Evolutionary conservation across 176 grass and related monocot genomes (phyloP).

Genomic region (Cenchrus americanus): DNA sequence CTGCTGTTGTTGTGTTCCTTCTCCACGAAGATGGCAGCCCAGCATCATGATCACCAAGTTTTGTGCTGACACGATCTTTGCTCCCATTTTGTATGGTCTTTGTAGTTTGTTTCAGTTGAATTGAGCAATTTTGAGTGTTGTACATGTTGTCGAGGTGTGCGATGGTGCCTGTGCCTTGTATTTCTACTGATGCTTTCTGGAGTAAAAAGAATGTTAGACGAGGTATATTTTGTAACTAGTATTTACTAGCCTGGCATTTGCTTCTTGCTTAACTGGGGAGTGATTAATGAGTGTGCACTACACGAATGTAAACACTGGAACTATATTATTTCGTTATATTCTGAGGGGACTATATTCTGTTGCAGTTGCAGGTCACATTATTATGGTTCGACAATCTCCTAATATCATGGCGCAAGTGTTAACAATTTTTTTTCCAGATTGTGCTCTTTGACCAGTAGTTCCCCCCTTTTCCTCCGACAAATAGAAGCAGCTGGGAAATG

Average conservation of each 20-base stretch:
- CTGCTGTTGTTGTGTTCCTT: conserved; percentile 41
- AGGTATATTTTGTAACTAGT: not conserved
- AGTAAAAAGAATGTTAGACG: not conserved
- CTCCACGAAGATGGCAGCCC: conserved; percentile 26
- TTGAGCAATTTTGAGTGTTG: conserved; percentile 34
- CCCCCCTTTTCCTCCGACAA: not conserved
- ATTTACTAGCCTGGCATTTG: not conserved
- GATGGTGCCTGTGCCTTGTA: not conserved
- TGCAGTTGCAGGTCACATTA: not conserved
- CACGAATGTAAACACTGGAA: not conserved
- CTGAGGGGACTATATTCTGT: not conserved
- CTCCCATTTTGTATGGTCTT: not conserved
- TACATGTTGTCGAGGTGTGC: conserved; percentile 19
- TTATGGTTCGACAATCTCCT: not conserved
- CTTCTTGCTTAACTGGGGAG: not conserved
- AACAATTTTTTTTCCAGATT: not conserved
- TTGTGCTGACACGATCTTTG: not conserved
- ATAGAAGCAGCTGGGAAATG: no score
- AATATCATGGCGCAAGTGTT: not conserved
- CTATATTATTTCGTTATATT: not conserved
- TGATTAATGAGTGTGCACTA: not conserved
- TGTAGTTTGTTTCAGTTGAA: not conserved
- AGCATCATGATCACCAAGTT: not conserved
- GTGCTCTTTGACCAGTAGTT: no score
- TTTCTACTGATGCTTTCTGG: not conserved